Evolutionary conservation across 2,329 filamentous ascomycete species (phyloP), one percentile per base, ranked within the genome.

Genomic region (Colletotrichum melonis): DNA sequence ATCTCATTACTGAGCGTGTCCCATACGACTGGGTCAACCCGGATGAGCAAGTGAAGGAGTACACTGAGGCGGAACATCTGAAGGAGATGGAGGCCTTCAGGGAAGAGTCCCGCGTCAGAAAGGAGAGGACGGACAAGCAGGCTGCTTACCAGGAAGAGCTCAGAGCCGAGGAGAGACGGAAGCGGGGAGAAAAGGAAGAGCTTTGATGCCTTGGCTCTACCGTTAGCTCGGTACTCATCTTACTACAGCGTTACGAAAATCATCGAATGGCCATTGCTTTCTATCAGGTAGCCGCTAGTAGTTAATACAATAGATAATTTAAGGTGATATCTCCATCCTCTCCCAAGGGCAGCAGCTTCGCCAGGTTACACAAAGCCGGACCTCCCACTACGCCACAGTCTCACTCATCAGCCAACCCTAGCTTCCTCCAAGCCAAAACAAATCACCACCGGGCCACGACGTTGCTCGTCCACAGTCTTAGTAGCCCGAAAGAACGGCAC

Each of bases 401-500:
- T 49, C 42, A 49, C 42, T 22, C 7, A n/a, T n/a, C 42, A 49
- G 7, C 8, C 42, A 49, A 19, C 42, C 8, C 9, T 19, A 22
- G 4, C 1, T 8, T 49, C 1, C 42, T 49, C 2, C 42, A 8
- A 49, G n/a, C 16, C 42, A 11, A 42, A 56, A 56, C 24, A 4
- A 42, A 42, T 19, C 38, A 19, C 16, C 14, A 19, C 6, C 38
- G 35, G 12, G 12, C 35, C 35, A 12, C 35, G 35, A 38, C 35
- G 35, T 38, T 42, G 38, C 16, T 16, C 16, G 26, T 9, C 22
- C 4, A 22, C 7, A 30, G 9, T 8, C 52, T 72, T 52, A 79
- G 19, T 77, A 55, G 12, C 73, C 80, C 63, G 79, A 64, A 2
- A 80, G 75, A 26, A 83, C 77, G 2, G 79, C 75, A 3, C 75